phyloP scores from a whole-genome alignment of 2,329 filamentous ascomycete genomes.

The Fusarium sp. region DNA sequence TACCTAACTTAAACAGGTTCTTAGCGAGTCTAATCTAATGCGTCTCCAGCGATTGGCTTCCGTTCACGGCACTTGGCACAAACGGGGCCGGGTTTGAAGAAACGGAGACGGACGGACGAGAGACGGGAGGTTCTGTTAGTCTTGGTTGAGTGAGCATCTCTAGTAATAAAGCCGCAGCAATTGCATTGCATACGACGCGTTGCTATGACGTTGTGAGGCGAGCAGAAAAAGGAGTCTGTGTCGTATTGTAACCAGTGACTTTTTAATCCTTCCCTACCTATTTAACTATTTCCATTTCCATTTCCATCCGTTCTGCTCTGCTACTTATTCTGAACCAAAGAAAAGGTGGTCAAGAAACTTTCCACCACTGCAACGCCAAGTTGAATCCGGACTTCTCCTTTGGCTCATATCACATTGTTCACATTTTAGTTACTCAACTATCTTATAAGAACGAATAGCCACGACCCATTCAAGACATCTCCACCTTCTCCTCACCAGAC shows the following conservation, averaged over 20 bases:
- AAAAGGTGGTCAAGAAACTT: constrained; percentile 6
- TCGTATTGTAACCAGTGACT: neutral
- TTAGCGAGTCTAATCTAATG: neutral
- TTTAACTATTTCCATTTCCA: neutral
- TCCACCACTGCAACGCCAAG: constrained; percentile 9
- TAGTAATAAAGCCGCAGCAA: neutral
- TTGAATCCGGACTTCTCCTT: neutral
- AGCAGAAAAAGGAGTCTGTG: constrained; percentile 7
- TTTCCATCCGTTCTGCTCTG: neutral
- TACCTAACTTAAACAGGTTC: neutral
- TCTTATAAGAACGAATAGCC: neutral
- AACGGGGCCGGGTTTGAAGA: neutral
- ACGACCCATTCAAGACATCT: neutral
- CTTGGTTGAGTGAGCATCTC: neutral
- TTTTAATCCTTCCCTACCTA: neutral
- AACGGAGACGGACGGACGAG: neutral
- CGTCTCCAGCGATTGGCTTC: neutral
- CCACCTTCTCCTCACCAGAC: neutral
- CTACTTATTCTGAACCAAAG: neutral
- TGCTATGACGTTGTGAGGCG: constrained; percentile 14
- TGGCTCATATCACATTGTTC: constrained; percentile 1
- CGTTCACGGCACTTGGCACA: neutral
- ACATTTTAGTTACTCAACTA: neutral
- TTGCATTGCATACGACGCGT: neutral
- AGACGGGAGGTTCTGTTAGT: neutral